Evolutionary conservation across 805 yeast genomes (phyloP), one percentile per base, ranked within the genome.

Genomic region (Maudiozyma pseudohumilis): DNA sequence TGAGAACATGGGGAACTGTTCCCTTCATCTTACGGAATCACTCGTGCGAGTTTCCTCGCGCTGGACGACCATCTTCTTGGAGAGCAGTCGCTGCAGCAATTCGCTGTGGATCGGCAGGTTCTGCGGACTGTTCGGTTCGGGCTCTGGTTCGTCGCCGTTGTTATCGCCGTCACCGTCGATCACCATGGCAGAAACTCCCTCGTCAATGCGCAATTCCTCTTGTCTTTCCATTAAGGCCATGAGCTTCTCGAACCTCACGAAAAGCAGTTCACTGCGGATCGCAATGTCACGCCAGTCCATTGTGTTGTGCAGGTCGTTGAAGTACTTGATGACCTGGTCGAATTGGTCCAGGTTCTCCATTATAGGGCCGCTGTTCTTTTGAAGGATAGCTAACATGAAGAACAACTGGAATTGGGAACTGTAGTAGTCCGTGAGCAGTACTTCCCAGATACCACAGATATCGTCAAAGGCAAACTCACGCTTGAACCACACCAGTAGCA

Each of bases 401-500:
- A 92, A 87, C 26, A 92, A 61, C 48, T 87, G 94, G 56, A 80
- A 88, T 57, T 92, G 96, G 5, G 92, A 77, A 0, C 89, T 74
- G 52, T 84, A 77, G 50, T 64, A 80, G 60, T 89, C 89, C 0
- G 97, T 89, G 78, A 92, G 85, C 33, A 92, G 65, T 3, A 82
- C 77, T 53, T 89, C 98, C 97, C 97, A 89, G n/a, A 89, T 66
- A 21, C 72, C 65, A 53, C 82, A 63, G 1, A 85, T 82, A 38
- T 84, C 84, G 34, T 73, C 74, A 72, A 89, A 83, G 20, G 70
- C 72, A 45, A 92, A 80, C 53, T 92, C 98, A 35, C 98, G 74
- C 57, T 92, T 92, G 56, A 74, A 92, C 95, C 96, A 88, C 2
- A 92, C 96, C 28, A 92, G 65, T 12, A 92, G 63, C 97, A 92